phyloP scores from a whole-genome alignment of 768 basidiomycete genomes.

The Psilocybe cubensis region DNA sequence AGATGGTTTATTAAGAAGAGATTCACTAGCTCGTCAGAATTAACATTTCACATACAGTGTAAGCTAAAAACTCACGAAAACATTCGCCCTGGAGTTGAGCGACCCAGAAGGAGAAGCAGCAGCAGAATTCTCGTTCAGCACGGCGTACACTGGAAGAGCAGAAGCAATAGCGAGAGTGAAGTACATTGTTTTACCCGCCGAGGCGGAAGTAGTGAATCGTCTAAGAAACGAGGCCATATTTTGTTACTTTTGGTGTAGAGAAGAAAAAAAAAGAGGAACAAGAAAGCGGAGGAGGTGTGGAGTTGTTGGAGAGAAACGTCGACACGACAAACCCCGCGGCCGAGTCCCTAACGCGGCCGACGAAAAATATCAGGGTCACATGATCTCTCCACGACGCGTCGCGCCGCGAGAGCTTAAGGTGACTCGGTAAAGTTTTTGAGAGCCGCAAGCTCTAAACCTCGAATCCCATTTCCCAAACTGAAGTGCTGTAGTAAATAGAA shows the following conservation, averaged over 20 bases:
- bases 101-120: conserved; percentile 16
- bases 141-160: conserved; percentile 30
- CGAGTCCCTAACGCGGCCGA: too few species aligned
- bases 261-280: not conserved
- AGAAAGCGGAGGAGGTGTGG: not conserved
- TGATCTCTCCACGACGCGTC: too few species aligned
- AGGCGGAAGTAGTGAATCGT: conserved; percentile 53
- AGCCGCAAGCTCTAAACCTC: too few species aligned
- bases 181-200: conserved; percentile 41
- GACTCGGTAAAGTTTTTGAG: too few species aligned
- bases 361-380: too few species aligned
- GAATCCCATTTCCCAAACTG: too few species aligned
- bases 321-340: too few species aligned
- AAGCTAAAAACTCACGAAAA: conserved; percentile 34
- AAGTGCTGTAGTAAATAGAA: too few species aligned
- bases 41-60: not conserved
- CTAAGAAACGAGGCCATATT: conserved; percentile 56
- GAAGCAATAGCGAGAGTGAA: conserved; percentile 33
- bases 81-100: conserved; percentile 36
- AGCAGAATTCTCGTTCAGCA: conserved; percentile 30
- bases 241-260: not conserved
- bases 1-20: not conserved
- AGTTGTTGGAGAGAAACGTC: not conserved
- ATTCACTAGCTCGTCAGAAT: not conserved
- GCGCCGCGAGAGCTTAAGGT: too few species aligned